phyloP scores from a whole-genome alignment of 352 stramenopile genomes.

The Phytophthora uliginosa region DNA sequence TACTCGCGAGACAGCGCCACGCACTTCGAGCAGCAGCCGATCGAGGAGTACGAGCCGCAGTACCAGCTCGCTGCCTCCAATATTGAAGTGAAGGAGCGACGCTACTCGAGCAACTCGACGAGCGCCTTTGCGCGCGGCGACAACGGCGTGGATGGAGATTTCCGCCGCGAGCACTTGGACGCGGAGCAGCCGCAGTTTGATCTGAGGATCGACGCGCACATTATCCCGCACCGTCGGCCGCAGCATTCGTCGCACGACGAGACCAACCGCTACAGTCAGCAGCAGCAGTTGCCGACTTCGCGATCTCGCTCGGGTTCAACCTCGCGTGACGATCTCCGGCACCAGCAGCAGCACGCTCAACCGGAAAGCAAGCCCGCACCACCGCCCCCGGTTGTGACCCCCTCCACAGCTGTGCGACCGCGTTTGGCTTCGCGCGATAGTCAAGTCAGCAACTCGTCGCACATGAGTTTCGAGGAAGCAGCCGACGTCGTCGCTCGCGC shows the following conservation, averaged over 20 bases:
- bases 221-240: conserved; percentile 25
- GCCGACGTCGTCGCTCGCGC: conserved; percentile 65
- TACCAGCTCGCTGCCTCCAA: conserved; percentile 22
- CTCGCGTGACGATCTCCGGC: conserved; percentile 19
- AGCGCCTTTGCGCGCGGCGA: conserved; percentile 17
- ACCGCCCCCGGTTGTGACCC: conserved; percentile 2
- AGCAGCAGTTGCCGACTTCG: conserved; percentile 5
- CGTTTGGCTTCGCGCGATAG: conserved; percentile 36
- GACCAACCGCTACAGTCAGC: conserved; percentile 12
- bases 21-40: conserved; percentile 36
- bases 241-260: conserved; percentile 16
- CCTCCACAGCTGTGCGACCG: conserved; percentile 8
- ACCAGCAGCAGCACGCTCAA: conserved; percentile 13
- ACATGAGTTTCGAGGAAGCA: conserved; percentile 63
- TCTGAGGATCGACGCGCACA: conserved; percentile 35
- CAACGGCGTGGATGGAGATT: conserved; percentile 35
- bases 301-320: conserved; percentile 27
- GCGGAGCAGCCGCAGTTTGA: conserved; percentile 33
- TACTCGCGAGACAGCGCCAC: conserved; percentile 31
- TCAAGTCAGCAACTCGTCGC: conserved; percentile 36
- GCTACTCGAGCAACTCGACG: conserved; percentile 37
- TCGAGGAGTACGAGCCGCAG: conserved; percentile 25
- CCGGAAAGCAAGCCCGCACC: conserved; percentile 19
- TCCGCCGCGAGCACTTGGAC: conserved; percentile 34
- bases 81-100: conserved; percentile 27